A percentile compares a stretch with the other conserved stretches of the same genome.
phyloP scores from a whole-genome alignment of 2,329 filamentous ascomycete genomes.

The Ceratocystis ficicola region DNA sequence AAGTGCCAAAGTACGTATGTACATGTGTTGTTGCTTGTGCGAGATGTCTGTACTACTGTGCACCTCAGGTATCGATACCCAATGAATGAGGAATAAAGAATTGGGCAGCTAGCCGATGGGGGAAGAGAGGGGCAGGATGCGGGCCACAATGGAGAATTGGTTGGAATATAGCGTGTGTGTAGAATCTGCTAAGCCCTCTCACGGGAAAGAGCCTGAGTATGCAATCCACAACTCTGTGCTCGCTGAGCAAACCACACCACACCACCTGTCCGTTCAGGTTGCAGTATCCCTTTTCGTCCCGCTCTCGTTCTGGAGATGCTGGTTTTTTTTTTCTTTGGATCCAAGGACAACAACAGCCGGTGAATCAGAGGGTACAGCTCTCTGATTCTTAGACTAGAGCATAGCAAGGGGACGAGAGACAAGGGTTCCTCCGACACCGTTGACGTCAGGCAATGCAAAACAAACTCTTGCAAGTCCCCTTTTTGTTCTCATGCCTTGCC shows the following conservation, averaged over 20 bases:
- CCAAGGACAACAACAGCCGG: neutral
- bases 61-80: neutral
- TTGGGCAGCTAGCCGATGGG: neutral
- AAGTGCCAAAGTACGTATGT: neutral
- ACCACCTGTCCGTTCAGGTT: too few species aligned
- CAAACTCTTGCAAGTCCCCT: neutral
- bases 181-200: too few species aligned
- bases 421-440: neutral
- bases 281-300: too few species aligned
- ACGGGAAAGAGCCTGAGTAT: too few species aligned
- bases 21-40: neutral
- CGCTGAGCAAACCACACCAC: too few species aligned
- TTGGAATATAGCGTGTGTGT: too few species aligned
- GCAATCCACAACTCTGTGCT: too few species aligned
- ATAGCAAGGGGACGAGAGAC: neutral
- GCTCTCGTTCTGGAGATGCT: too few species aligned
- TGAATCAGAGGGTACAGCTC: neutral
- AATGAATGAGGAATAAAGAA: neutral
- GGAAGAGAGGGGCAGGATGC: neutral
- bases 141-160: neutral
- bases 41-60: neutral
- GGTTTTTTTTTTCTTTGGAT: too few species aligned
- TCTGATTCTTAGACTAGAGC: neutral
- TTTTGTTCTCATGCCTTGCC: neutral
- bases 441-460: neutral